Evolutionary conservation across 306 rosid species (phyloP).

Genomic region (Psophocarpus tetragonolobus): DNA sequence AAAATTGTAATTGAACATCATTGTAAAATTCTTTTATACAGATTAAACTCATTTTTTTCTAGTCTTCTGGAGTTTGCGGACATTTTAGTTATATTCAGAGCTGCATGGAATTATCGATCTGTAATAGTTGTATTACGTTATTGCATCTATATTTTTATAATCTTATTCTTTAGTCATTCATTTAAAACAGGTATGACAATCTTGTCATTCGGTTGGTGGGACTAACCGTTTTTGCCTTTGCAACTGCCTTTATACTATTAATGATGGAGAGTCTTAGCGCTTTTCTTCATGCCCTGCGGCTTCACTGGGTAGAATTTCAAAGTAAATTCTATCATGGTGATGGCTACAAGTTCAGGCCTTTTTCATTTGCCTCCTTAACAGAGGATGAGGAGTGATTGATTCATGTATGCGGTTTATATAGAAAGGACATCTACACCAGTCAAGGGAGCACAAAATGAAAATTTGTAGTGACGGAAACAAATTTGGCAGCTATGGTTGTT

Average conservation of each 20-base stretch:
- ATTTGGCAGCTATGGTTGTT: constrained; percentile 33
- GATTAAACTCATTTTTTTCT: no score
- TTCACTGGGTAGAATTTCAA: constrained; percentile 99
- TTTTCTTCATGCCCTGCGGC: constrained; percentile 99
- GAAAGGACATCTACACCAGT: constrained; percentile 28
- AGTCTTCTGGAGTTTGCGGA: not conserved
- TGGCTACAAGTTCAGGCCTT: constrained; percentile 95
- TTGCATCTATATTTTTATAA: not conserved
- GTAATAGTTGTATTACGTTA: not conserved
- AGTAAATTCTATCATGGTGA: constrained; percentile 93
- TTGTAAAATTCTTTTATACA: no score
- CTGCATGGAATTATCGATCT: not conserved
- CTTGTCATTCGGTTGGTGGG: constrained; percentile 79
- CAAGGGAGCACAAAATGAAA: constrained; percentile 33
- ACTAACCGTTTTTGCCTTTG: constrained; percentile 87
- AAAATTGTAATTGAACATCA: no score
- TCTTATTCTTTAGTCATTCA: constrained; percentile 20
- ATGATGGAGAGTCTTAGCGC: constrained; percentile 99
- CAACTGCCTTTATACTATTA: constrained; percentile 95
- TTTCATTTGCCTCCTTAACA: constrained; percentile 70
- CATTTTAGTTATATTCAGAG: constrained; percentile 4
- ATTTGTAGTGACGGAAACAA: constrained; percentile 31
- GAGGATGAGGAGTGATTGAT: constrained; percentile 81
- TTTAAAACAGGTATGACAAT: constrained; percentile 79
- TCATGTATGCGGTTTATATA: constrained; percentile 7